These are phyloP conservation scores for Taphrina deformans DNA, from an alignment of 1,139 yeast genomes.

Conservation along the genomic window DNA sequence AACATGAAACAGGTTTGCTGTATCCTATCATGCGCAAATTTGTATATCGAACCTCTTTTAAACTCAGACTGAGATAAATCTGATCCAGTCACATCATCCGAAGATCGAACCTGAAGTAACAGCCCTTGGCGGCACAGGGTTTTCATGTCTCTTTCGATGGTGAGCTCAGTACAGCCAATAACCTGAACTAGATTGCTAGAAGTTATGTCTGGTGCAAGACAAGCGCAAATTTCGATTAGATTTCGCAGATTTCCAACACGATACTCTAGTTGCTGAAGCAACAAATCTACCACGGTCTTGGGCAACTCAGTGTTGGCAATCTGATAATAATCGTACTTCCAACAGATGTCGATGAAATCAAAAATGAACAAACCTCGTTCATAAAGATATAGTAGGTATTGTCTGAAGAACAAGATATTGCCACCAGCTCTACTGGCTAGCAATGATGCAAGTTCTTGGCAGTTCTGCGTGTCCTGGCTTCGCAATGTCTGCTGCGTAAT, in stretches of 20 bases:
- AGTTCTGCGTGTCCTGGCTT: background rate
- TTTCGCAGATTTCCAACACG: background rate
- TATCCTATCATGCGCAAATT: constrained; percentile 15
- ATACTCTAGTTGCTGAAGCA: background rate
- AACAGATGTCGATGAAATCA: background rate
- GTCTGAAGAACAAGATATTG: constrained; percentile 1
- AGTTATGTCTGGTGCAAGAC: constrained; percentile 1
- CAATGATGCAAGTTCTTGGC: background rate
- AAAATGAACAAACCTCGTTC: background rate
- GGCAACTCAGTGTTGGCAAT: background rate
- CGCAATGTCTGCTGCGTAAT: background rate
- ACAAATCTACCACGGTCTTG: background rate
- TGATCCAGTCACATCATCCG: too few species aligned
- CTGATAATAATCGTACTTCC: background rate
- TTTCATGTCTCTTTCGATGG: background rate
- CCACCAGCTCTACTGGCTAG: background rate
- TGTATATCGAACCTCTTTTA: background rate
- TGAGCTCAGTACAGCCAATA: background rate
- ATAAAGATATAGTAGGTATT: background rate
- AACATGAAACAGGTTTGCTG: background rate
- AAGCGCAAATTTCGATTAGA: background rate
- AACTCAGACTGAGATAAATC: too few species aligned
- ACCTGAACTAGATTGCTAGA: background rate
- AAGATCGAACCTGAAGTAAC: background rate
- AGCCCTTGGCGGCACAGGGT: background rate